Evolutionary conservation across 2,329 filamentous ascomycete species (phyloP), one percentile per base, ranked within the genome.

Genomic region (Penicillium sp.): DNA sequence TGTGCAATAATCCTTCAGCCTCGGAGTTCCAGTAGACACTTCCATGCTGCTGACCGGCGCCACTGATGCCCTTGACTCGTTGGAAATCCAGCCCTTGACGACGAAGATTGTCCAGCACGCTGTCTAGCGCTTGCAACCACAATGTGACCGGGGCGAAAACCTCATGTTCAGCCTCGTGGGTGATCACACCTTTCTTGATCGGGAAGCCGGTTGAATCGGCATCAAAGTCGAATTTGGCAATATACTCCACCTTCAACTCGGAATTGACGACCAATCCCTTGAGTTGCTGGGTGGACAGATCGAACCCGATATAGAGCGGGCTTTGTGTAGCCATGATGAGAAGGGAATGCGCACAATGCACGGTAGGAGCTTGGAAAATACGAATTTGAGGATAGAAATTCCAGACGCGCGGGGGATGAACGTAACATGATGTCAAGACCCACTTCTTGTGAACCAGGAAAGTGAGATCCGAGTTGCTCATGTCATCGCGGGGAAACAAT

Each of bases 211-310:
- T 60, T 35, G 86, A 80, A 66, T 96, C 89, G 50, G 77, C 82
- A 64, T 96, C 92, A 57, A 98, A 96, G 66, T 95, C 89, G 62
- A 94, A 89, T 62, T 93, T 95, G 57, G 87, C 86, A 65, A 94
- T 79, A 52, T 86, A 77, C 11, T 85, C 71, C 34, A 92, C 82
- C 54, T 84, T 83, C 47, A 96, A 79, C 52, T 87, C 76, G 3
- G 88, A 86, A 39, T 82, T 79, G 50, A 96, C 84, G 35, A 92
- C 83, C 50, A 96, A 82, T 51, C 86, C 89, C 76, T 98, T 96
- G 41, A 96, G 76, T 64, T 96, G 90, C 66, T 96, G 92, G 41
- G 92, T 96, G 29, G 89, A 95, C 43, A 96, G 81, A 68, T 98
- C 92, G 64, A 96, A 89, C 44, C 92, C 92, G 57, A 95, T 74